These are phyloP conservation scores for Malus hybrid DNA, from an alignment of 331 rosid species.

Conservation along the genomic window DNA sequence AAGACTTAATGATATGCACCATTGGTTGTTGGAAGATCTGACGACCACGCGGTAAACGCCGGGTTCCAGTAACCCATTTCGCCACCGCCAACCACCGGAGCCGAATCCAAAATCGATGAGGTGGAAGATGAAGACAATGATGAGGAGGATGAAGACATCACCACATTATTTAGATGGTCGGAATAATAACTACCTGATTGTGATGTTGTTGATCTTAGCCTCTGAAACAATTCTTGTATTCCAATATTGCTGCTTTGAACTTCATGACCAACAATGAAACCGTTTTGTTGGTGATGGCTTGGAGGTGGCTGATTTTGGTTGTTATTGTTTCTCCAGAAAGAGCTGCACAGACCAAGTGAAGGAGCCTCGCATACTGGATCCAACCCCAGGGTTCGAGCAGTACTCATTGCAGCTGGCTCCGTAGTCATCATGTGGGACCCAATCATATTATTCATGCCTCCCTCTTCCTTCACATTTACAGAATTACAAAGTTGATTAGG, in stretches of 20 bases:
- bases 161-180: slow-evolving; percentile 24
- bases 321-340: slow-evolving; percentile 50
- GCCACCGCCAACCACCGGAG: slow-evolving; percentile 32
- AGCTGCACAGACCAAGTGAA: slow-evolving; percentile 47
- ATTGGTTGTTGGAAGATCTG: slow-evolving; percentile 61
- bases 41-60: slow-evolving; percentile 34
- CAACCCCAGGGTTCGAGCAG: slow-evolving; percentile 31
- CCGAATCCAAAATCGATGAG: slow-evolving; percentile 47
- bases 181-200: slow-evolving; percentile 1
- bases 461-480: slow-evolving; percentile 41
- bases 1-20: slow-evolving; percentile 44
- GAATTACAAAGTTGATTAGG: slow-evolving; percentile 24
- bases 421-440: slow-evolving; percentile 37
- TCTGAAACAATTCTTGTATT: slow-evolving; percentile 64
- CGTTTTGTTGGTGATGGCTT: slow-evolving; percentile 32
- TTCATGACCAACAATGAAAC: slow-evolving; percentile 27
- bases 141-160: slow-evolving; percentile 15
- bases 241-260: slow-evolving; percentile 31
- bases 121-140: slow-evolving; percentile 24
- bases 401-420: slow-evolving; percentile 18
- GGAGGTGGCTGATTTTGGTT: slow-evolving; percentile 34
- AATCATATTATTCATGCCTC: slow-evolving; percentile 16
- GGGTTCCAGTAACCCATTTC: slow-evolving; percentile 79
- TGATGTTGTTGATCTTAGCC: slow-evolving; percentile 44
- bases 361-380: slow-evolving; percentile 43